Conservation (phyloP, 2,329 filamentous ascomycete species). For the Alternaria sp. region DNA sequence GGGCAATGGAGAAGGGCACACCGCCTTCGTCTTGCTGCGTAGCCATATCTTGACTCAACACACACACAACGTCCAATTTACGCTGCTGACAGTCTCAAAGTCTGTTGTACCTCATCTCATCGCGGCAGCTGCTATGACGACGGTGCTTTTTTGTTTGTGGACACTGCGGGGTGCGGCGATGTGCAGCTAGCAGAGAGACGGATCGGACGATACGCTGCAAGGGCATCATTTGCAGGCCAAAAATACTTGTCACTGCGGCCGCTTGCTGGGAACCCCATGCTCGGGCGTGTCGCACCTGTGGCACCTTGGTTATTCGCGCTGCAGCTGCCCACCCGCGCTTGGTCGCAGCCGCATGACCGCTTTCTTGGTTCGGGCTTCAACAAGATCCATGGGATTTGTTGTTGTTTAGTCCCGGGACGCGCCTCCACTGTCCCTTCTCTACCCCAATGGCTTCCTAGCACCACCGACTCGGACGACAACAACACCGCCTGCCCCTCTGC, state of each 20-base stretch:
- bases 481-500: conserved; percentile 10
- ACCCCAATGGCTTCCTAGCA: conserved; percentile 9
- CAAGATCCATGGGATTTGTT: conserved; percentile 7
- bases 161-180: conserved; percentile 9
- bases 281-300: conserved; percentile 28
- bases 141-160: conserved; percentile 12
- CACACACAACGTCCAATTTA: not conserved
- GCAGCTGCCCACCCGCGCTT: conserved; percentile 30
- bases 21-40: conserved; percentile 50
- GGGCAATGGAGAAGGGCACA: conserved; percentile 53
- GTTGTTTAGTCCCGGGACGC: conserved; percentile 16
- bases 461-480: conserved; percentile 6
- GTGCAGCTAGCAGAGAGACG: conserved; percentile 7
- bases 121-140: conserved; percentile 7
- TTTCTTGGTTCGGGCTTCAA: conserved; percentile 25
- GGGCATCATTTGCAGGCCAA: conserved; percentile 15
- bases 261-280: conserved; percentile 22
- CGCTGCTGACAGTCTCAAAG: not conserved
- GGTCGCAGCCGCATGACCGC: conserved; percentile 31
- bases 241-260: conserved; percentile 24
- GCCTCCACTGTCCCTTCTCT: conserved; percentile 10
- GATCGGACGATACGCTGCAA: conserved; percentile 6
- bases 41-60: conserved; percentile 40
- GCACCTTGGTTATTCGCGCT: conserved; percentile 33
- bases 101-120: not conserved